A percentile compares a stretch with the other conserved stretches of the same genome.
Conservation (phyloP, 768 basidiomycete species). For the Symmetrospora coprosmae region DNA sequence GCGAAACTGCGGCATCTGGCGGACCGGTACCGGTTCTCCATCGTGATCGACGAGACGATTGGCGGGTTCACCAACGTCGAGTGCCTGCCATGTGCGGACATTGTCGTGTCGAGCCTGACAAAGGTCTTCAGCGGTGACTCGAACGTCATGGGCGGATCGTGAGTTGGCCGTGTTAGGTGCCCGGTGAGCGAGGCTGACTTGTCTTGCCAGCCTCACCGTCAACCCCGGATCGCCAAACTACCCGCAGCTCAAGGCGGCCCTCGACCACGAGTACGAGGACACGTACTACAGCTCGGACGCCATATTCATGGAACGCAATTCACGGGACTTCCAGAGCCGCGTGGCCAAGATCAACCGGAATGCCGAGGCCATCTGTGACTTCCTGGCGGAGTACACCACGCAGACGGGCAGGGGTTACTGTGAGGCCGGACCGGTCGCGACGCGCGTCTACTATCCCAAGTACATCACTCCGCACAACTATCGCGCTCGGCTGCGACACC, state of each 20-base stretch:
- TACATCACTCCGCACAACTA: constrained; percentile 61
- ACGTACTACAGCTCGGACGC: constrained; percentile 79
- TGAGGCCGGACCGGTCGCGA: constrained; percentile 47
- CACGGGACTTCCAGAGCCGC: constrained; percentile 71
- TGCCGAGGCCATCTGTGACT: constrained; percentile 65
- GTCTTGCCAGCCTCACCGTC: constrained; percentile 54
- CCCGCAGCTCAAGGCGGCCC: constrained; percentile 47
- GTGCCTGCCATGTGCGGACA: constrained; percentile 67
- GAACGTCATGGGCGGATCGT: constrained; percentile 98
- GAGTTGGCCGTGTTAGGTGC: constrained; percentile 25
- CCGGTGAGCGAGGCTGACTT: not conserved
- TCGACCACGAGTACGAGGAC: constrained; percentile 59
- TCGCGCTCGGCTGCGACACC: constrained; percentile 49
- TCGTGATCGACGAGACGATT: constrained; percentile 86
- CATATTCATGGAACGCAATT: constrained; percentile 95
- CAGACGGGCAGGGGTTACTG: constrained; percentile 46
- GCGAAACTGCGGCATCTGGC: constrained; percentile 60
- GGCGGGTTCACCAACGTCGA: constrained; percentile 91
- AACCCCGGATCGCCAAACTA: constrained; percentile 68
- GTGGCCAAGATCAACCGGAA: constrained; percentile 65
- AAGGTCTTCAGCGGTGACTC: constrained; percentile 89
- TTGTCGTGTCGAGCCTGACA: constrained; percentile 78
- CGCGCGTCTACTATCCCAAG: constrained; percentile 79
- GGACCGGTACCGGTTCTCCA: constrained; percentile 70
- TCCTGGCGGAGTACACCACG: constrained; percentile 48